phyloP scores from a whole-genome alignment of 2,329 filamentous ascomycete species.

The Exserohilum rostratum region DNA sequence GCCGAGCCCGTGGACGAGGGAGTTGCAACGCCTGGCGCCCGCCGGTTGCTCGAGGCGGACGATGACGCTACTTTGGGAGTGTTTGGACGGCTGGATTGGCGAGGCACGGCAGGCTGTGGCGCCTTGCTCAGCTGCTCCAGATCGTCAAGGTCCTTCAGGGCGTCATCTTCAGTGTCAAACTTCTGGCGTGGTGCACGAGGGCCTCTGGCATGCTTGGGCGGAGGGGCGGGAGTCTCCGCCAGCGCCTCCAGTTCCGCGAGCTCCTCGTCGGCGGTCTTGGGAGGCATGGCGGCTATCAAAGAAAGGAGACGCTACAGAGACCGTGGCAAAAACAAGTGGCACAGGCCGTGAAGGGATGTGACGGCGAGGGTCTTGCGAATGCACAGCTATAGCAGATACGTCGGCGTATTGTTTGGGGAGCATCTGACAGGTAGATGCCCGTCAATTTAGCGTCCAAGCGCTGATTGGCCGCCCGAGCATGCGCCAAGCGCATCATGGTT shows the following conservation, averaged over 20 bases:
- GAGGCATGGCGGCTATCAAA: constrained; percentile 33
- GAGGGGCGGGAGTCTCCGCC: constrained; percentile 42
- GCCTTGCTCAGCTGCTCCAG: constrained; percentile 59
- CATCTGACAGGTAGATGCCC: constrained; percentile 23
- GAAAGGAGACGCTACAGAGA: neutral
- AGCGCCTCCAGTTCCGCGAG: constrained; percentile 52
- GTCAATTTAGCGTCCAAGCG: constrained; percentile 28
- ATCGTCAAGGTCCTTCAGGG: constrained; percentile 85
- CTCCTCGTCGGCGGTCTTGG: constrained; percentile 55
- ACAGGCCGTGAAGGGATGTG: neutral
- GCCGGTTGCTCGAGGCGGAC: constrained; percentile 48
- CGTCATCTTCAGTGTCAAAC: constrained; percentile 64
- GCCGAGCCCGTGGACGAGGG: constrained; percentile 50
- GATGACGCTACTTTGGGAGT: constrained; percentile 72
- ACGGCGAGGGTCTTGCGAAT: neutral
- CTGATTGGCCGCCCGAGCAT: constrained; percentile 30
- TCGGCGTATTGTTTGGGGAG: constrained; percentile 15
- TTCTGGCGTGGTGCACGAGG: constrained; percentile 53
- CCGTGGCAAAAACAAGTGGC: neutral
- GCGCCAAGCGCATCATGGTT: constrained; percentile 32
- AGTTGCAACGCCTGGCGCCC: constrained; percentile 40
- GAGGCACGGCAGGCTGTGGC: constrained; percentile 65
- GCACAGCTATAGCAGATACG: constrained; percentile 2
- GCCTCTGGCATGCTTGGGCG: constrained; percentile 50
- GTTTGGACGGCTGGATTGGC: constrained; percentile 69